Base-by-base conservation (phyloP, 2,329 filamentous ascomycete species). In the Neopestalotiopsis clavispora region DNA sequence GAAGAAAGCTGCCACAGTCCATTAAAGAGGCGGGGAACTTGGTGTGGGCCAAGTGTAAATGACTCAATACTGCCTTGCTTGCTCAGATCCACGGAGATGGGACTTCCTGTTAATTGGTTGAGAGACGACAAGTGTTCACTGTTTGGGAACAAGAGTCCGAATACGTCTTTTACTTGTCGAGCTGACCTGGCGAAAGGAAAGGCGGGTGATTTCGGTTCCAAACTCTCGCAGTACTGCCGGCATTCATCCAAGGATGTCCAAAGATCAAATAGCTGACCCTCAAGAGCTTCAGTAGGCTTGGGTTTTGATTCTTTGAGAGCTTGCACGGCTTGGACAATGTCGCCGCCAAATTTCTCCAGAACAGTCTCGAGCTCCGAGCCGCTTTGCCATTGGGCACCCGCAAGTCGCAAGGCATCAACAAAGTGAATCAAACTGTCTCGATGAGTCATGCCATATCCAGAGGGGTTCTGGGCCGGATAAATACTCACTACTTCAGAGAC, bases 311-410 rank as follows among this genome's bases (percentile, higher is more conserved):
- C 80, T 60, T 81, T 81, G 20, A 81, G 71, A 1, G 80, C 78
- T 61, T 81, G 78, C 20, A 80, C 72, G 7, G 79, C 77, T 66
- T 82, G 80, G 3, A 81, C 77, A 38, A 81, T 74, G 63, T 81
- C 80, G 32, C 79, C 79, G 57, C 75, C 75, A 38, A 80, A 76
- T 1, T 63, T 69, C 9, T 73, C 74, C 4, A 81, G 69, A 1
- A 69, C 52, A n/a, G 32, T 56, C 38, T 71, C 70, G 3, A 79
- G 67, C 4, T 73, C 65, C n/a, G 73, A 71, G n/a, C 69, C 68
- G 2, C 23, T 61, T 2, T 71, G 56, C 77, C 77, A 79, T 20
- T 68, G 49, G 3, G 73, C 71, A n/a, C 60, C 52, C 4, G 72
- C 71, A 2, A 32, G 38, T 9, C 58, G 32, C 38, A 79, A 68